Evolutionary conservation across 306 rosid species (phyloP).

Genomic region (Cyclanthera cordifolia): DNA sequence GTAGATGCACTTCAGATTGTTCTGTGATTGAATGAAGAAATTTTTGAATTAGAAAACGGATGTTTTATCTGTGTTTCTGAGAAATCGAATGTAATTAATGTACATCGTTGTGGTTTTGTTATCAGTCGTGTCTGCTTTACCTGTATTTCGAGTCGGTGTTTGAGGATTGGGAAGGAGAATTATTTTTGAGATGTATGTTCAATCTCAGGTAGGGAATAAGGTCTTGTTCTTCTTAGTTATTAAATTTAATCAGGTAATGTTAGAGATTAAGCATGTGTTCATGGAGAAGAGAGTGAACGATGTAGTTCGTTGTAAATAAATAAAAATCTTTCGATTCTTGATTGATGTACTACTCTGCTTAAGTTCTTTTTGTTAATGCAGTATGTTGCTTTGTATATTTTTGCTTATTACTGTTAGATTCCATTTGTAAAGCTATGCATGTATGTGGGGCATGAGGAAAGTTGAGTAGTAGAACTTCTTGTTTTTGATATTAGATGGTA

Average conservation of each 20-base stretch:
- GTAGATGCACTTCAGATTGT: neutral
- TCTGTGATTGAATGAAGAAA: neutral
- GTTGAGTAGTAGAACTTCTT: neutral
- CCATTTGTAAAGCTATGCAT: neutral
- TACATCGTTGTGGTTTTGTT: neutral
- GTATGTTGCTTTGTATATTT: neutral
- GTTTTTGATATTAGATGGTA: neutral
- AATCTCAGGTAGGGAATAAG: neutral
- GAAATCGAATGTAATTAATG: neutral
- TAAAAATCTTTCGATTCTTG: neutral
- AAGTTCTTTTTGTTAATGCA: neutral
- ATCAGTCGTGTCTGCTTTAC: neutral
- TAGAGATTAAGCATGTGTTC: neutral
- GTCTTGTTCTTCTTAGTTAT: conserved; percentile 1
- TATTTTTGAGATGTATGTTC: neutral
- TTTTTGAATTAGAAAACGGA: neutral
- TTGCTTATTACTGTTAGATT: neutral
- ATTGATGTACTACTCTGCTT: neutral
- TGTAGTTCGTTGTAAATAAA: neutral
- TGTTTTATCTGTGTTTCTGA: neutral
- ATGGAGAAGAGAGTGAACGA: neutral
- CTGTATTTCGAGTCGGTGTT: neutral
- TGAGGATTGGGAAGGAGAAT: neutral
- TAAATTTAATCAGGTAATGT: no score
- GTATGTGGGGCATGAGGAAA: neutral